A percentile compares a stretch with the other conserved stretches of the same genome.
Conservation (phyloP, 2,329 filamentous ascomycete genomes). For the Colletotrichum chlorophyti region DNA sequence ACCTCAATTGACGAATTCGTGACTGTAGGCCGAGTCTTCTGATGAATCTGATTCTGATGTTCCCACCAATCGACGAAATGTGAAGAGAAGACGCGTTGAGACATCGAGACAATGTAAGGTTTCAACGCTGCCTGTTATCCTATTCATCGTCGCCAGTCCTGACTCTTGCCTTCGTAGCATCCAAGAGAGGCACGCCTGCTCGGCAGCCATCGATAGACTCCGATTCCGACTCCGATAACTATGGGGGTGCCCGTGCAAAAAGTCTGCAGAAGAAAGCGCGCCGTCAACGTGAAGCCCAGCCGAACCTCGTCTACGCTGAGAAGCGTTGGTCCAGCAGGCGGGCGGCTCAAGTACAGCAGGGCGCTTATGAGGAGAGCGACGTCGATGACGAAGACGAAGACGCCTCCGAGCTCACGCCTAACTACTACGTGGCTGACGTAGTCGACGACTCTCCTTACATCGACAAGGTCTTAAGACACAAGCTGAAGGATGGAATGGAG, state of each 20-base stretch:
- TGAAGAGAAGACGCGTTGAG: slow-evolving; percentile 74
- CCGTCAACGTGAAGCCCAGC: slow-evolving; percentile 72
- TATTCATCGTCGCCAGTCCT: background rate
- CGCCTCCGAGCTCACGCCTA: slow-evolving; percentile 65
- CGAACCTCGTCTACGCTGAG: slow-evolving; percentile 73
- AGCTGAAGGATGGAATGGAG: slow-evolving; percentile 72
- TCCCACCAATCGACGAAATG: slow-evolving; percentile 62
- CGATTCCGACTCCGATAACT: slow-evolving; percentile 76
- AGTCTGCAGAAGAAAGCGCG: slow-evolving; percentile 78
- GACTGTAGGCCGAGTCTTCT: slow-evolving; percentile 51
- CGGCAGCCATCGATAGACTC: slow-evolving; percentile 58
- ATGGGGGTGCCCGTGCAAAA: slow-evolving; percentile 77
- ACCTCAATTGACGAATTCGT: slow-evolving; percentile 31
- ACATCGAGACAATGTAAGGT: slow-evolving; percentile 68
- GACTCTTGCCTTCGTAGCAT: slow-evolving; percentile 49
- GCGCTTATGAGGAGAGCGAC: slow-evolving; percentile 71
- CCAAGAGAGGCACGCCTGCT: slow-evolving; percentile 65
- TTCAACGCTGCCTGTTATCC: background rate
- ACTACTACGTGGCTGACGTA: slow-evolving; percentile 71
- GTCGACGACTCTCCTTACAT: slow-evolving; percentile 86
- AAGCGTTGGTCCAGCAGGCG: slow-evolving; percentile 91
- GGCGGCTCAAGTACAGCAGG: slow-evolving; percentile 73
- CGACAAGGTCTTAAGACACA: slow-evolving; percentile 89
- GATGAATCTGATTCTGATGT: slow-evolving; percentile 77
- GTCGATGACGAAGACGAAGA: slow-evolving; percentile 70